Evolutionary conservation across 1,284 basidiomycete species (phyloP).

Genomic region (Chiua sp.): DNA sequence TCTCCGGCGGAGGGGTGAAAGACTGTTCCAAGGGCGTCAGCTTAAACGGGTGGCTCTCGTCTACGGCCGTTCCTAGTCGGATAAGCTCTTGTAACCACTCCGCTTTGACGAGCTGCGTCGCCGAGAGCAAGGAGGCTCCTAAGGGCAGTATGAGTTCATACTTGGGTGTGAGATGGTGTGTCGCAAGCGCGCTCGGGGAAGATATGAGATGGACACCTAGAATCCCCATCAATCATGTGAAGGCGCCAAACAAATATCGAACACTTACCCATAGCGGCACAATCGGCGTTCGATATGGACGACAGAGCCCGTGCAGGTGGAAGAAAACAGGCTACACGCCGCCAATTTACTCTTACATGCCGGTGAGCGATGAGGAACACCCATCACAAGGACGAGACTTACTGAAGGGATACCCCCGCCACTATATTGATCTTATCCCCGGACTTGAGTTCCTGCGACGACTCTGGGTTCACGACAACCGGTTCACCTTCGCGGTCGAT

Average conservation of each 20-base stretch:
- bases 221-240: not conserved
- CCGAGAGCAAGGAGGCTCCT: slow-evolving; percentile 60
- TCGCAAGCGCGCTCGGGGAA: slow-evolving; percentile 49
- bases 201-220: slow-evolving; percentile 58
- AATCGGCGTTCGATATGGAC: slow-evolving; percentile 45
- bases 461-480: slow-evolving; percentile 35
- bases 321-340: slow-evolving; percentile 54
- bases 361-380: slow-evolving; percentile 4
- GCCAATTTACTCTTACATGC: slow-evolving; percentile 55
- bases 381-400: slow-evolving; percentile 21
- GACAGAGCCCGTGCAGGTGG: slow-evolving; percentile 38
- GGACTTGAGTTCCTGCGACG: slow-evolving; percentile 45
- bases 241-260: no score
- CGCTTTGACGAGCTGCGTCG: slow-evolving; percentile 59
- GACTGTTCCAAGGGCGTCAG: slow-evolving; percentile 51
- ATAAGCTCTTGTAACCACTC: slow-evolving; percentile 69
- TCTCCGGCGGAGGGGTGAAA: slow-evolving; percentile 53
- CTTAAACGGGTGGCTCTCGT: slow-evolving; percentile 39
- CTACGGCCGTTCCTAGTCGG: slow-evolving; percentile 46
- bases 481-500: slow-evolving; percentile 41
- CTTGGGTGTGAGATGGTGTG: slow-evolving; percentile 63
- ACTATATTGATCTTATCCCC: slow-evolving; percentile 59
- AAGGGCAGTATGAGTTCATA: slow-evolving; percentile 53
- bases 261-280: slow-evolving; percentile 58
- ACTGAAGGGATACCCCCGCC: slow-evolving; percentile 50